Base-by-base conservation (phyloP, 148 eudicot genomes). In the Fagopyrum tataricum region DNA sequence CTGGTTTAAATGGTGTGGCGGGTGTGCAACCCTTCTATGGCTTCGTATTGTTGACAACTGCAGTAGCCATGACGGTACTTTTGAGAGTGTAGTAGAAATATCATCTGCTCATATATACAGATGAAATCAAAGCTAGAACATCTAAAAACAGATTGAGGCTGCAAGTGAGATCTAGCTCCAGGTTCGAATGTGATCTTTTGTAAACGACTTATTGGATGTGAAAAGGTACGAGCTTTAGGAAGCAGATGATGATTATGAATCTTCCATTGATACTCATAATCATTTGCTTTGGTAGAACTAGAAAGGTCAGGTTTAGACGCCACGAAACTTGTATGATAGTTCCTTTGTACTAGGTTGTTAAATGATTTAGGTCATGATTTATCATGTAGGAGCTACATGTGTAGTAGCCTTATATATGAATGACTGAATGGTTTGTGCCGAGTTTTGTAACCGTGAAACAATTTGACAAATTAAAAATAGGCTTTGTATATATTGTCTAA, bases 1-100 rank as follows among this genome's bases (percentile, higher is more conserved):
- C 90, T 76, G 82, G 66, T 69, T 87, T 97, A 43, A 77, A 78
- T 47, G 68, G 67, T 52, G 61, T 73, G 73, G 78, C 79, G 44
- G 68, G 61, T 52, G 61, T 73, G 73, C 86, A 75, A 72, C 89
- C 80, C 15, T 69, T 80, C 78, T 53, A 81, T 17, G 37, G 76
- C 24, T 78, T 74, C 78, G 44, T 82, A 70, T 21, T 76, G 46
- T 73, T 82, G 64, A 82, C 73, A 69, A 72, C 80, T 43, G 81
- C 80, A 12, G 53, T 74, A 9, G 43, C 80, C 55, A 69, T 77
- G 7, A 82, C 75, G 73, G 70, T 84, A 37, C 52, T 82, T 73
- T 73, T 81, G 41, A 75, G 76, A 39, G 15, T 70, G 71, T 85
- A 42, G 51, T 12, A 6, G 12, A 31, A n/a, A 37, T 53, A 46